A percentile compares a stretch with the other conserved stretches of the same genome.
Evolutionary conservation across 352 stramenopile genomes (phyloP).

Genomic region (Phytophthora pseudosyringae): DNA sequence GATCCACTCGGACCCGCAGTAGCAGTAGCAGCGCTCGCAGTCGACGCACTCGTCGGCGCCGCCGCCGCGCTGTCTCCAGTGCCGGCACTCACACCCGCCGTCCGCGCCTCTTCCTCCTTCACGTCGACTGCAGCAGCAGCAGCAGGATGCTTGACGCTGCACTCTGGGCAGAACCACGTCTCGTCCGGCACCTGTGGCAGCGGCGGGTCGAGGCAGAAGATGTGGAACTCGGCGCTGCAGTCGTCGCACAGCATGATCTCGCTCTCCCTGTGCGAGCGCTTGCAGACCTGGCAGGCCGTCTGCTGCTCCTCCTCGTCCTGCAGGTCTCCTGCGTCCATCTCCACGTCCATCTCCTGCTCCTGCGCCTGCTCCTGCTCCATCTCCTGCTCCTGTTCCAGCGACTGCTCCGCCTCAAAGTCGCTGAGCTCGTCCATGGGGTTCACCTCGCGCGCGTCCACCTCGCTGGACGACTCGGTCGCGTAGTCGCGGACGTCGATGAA

Average conservation of each 20-base stretch:
- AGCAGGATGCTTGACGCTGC: conserved; percentile 19
- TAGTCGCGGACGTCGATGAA: conserved; percentile 42
- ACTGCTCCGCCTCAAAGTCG: conserved; percentile 53
- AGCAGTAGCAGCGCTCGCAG: background rate
- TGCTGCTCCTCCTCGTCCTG: conserved; percentile 14
- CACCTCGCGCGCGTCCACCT: conserved; percentile 54
- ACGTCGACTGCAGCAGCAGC: conserved; percentile 10
- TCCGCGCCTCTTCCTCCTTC: conserved; percentile 28
- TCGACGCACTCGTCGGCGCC: background rate
- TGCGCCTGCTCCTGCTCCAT: conserved; percentile 3
- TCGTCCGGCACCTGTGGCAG: conserved; percentile 49
- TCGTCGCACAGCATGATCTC: conserved; percentile 63
- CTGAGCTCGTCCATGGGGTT: conserved; percentile 72
- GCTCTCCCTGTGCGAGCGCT: conserved; percentile 42
- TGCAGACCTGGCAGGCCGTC: conserved; percentile 54
- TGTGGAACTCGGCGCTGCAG: conserved; percentile 67
- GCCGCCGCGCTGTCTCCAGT: background rate
- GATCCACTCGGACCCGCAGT: background rate
- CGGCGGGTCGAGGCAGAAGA: conserved; percentile 63
- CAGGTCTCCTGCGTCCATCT: conserved; percentile 26
- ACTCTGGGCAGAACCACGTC: conserved; percentile 69
- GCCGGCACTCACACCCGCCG: background rate
- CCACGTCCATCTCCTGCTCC: conserved; percentile 28
- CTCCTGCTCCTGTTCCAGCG: conserved; percentile 2
- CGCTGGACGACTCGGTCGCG: conserved; percentile 57